Conservation (phyloP, 225 moss, liverwort and hornwort genomes). For the Sphagnum tenellum region DNA sequence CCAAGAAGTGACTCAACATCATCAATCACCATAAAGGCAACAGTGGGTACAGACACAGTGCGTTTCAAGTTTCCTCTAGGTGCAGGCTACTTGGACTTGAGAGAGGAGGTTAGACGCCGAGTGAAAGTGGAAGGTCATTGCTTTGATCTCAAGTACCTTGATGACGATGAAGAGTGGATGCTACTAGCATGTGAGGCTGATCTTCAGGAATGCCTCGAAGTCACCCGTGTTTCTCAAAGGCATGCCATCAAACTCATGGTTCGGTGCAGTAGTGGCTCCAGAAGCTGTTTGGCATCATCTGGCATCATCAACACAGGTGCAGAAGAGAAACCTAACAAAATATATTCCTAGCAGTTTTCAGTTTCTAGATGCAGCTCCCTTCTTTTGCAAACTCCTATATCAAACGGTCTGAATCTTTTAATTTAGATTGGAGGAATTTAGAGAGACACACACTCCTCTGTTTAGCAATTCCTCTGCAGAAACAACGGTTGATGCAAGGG, state of each 20-base stretch:
- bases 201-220: constrained; percentile 74
- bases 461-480: too few relatives aligned
- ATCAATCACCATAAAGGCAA: constrained; percentile 64
- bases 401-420: too few relatives aligned
- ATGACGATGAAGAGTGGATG: constrained; percentile 96
- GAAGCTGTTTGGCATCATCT: too few relatives aligned
- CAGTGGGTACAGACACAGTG: constrained; percentile 61
- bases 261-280: constrained; percentile 11
- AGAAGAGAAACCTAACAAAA: too few relatives aligned
- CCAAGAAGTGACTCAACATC: constrained; percentile 8
- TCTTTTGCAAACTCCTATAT: too few relatives aligned
- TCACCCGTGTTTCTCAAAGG: constrained; percentile 40
- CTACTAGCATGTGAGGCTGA: constrained; percentile 79
- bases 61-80: constrained; percentile 64
- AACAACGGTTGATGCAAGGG: too few relatives aligned
- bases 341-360: too few relatives aligned
- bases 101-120: constrained; percentile 62
- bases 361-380: too few relatives aligned
- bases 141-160: constrained; percentile 70
- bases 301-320: too few relatives aligned
- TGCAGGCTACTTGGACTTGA: constrained; percentile 49
- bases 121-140: constrained; percentile 38
- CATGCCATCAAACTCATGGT: constrained; percentile 83
- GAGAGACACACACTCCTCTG: too few relatives aligned
- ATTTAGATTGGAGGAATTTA: too few relatives aligned